A percentile compares a stretch with the other conserved stretches of the same genome.
phyloP scores from a whole-genome alignment of 352 stramenopile species.

The Pythium dissimile region DNA sequence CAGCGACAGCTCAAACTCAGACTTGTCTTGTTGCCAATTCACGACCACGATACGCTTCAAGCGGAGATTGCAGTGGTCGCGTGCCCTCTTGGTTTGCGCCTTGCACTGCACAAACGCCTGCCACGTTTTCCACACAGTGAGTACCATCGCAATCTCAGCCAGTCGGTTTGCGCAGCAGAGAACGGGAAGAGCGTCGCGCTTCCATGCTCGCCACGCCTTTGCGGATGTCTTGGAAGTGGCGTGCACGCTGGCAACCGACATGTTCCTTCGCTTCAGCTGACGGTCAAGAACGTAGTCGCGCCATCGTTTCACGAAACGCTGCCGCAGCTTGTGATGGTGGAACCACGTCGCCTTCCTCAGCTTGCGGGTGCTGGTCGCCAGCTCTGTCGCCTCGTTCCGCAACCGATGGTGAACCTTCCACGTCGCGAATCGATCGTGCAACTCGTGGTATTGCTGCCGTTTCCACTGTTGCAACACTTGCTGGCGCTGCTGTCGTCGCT shows the following conservation, averaged over 20 bases:
- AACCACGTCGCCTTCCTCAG: constrained; percentile 21
- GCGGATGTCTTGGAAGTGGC: background rate
- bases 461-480: constrained; percentile 21
- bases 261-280: background rate
- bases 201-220: constrained; percentile 1
- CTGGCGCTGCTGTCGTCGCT: constrained; percentile 4
- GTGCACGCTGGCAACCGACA: background rate
- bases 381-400: constrained; percentile 8
- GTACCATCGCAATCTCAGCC: constrained; percentile 1
- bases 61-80: background rate
- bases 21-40: constrained; percentile 9
- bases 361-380: constrained; percentile 18
- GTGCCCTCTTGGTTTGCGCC: background rate
- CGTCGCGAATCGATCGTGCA: constrained; percentile 10
- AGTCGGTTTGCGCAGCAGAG: constrained; percentile 9
- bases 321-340: constrained; percentile 22
- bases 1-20: constrained; percentile 4
- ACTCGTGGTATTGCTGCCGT: constrained; percentile 3
- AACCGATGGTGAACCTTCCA: constrained; percentile 21
- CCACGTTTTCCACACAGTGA: constrained; percentile 16
- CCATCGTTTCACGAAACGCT: constrained; percentile 12
- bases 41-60: background rate
- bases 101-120: background rate
- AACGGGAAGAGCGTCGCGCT: background rate
- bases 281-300: background rate